Base-by-base conservation (phyloP, 805 yeast species). In the Zygoascus bituminiphila region DNA sequence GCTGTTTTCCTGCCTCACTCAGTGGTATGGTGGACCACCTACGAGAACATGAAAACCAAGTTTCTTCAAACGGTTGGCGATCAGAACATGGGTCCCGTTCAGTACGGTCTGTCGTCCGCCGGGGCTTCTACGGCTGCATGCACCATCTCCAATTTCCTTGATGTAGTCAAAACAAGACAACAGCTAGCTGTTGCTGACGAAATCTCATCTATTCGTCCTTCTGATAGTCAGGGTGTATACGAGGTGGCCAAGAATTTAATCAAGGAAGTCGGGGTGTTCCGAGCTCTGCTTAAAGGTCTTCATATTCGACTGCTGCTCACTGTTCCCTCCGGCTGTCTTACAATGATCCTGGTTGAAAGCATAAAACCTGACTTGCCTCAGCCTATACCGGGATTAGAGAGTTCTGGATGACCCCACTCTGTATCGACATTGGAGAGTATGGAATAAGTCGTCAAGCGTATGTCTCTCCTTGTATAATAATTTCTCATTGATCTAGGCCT, bases 111-210 rank as follows among this genome's bases (percentile, higher is more conserved):
- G 4, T 58, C 71, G 0, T 68, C 73, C 1, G 69, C 70, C 1
- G 38, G 50, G 1, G 72, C 74, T 10, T 62, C 70, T 1, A 46
- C 62, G 0, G 49, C 61, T 8, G 70, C 73, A 1, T 63, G 65
- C 17, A 49, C 62, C 8, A 57, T 53, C 10, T 66, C 73, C 15
- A 70, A 70, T 52, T 66, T 67, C 43, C 52, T 70, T 21, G 73
- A 69, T 49, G 68, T 70, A 12, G 62, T 70, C 25, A 70, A 69
- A 50, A 70, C 74, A n/a, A 59, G 74, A 9, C 74, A 71, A 54
- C 74, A 70, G 59, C 60, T 69, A 40, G 70, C 74, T 4, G 59
- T 57, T 42, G 62, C 73, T 2, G 66, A 62, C 8, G 74, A 70
- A 49, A 62, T 70, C 39, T 51, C 61, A 2, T 45, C 49, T 8